A percentile compares a stretch with the other conserved stretches of the same genome.
Evolutionary conservation across 2,329 filamentous ascomycete genomes (phyloP).

Genomic region (Myriosclerotinia duriaeana): DNA sequence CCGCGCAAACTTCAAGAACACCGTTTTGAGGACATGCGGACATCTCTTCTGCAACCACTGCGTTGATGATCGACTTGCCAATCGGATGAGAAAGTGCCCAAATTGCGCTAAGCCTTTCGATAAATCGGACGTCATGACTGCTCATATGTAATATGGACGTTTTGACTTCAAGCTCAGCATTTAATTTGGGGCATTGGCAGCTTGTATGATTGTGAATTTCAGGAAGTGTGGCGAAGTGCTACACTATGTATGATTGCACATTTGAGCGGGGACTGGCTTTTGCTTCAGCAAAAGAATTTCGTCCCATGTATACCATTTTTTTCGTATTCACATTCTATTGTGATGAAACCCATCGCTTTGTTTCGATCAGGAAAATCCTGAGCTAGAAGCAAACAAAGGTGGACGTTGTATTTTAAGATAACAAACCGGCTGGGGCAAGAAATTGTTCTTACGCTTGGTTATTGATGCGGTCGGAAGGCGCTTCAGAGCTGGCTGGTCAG

Average conservation of each 20-base stretch:
- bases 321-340: conserved; percentile 15
- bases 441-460: conserved; percentile 13
- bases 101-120: conserved; percentile 92
- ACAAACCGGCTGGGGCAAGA: neutral
- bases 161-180: conserved; percentile 22
- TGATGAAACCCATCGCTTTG: neutral
- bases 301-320: conserved; percentile 25
- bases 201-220: conserved; percentile 23
- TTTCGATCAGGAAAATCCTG: neutral
- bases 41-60: conserved; percentile 92
- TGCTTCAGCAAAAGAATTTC: conserved; percentile 22
- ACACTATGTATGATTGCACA: conserved; percentile 40
- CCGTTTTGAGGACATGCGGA: conserved; percentile 87
- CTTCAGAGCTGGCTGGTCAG: conserved; percentile 4
- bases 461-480: conserved; percentile 12
- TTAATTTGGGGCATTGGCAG: conserved; percentile 22
- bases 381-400: neutral
- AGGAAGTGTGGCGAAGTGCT: neutral
- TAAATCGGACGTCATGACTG: conserved; percentile 81
- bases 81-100: conserved; percentile 91
- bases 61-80: conserved; percentile 83
- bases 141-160: conserved; percentile 49
- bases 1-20: conserved; percentile 90
- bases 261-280: conserved; percentile 28
- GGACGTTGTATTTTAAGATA: conserved; percentile 21